A percentile compares a stretch with the other conserved stretches of the same genome.
These are phyloP conservation scores for Iris pallida DNA, from an alignment of 116 monocot species.

Conservation along the genomic window DNA sequence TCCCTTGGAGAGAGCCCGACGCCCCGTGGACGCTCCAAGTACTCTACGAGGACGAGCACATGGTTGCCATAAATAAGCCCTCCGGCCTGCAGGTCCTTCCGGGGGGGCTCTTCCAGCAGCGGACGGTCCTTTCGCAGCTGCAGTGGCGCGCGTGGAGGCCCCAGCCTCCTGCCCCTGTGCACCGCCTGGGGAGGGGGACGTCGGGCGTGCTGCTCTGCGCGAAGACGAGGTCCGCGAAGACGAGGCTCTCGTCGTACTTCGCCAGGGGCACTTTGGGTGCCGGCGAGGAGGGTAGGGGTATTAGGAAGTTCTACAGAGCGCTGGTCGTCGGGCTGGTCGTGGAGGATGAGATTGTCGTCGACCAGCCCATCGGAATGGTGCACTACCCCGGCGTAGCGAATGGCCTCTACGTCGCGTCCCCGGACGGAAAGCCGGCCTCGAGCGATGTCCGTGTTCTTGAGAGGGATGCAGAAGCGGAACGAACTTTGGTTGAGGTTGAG, in stretches of 20 bases:
- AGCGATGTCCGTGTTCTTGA: constrained; percentile 78
- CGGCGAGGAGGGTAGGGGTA: constrained; percentile 31
- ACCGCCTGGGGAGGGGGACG: constrained; percentile 88
- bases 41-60: constrained; percentile 86
- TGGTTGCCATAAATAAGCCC: constrained; percentile 92
- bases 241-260: constrained; percentile 61
- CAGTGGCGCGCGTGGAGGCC: constrained; percentile 47
- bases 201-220: constrained; percentile 86
- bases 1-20: constrained; percentile 77
- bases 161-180: constrained; percentile 57
- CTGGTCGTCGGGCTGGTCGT: constrained; percentile 61
- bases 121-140: constrained; percentile 87
- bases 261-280: constrained; percentile 55
- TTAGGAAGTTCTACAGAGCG: constrained; percentile 64
- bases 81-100: constrained; percentile 98
- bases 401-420: constrained; percentile 81
- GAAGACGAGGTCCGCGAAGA: constrained; percentile 63
- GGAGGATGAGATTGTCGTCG: constrained; percentile 61
- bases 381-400: constrained; percentile 82
- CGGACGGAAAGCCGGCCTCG: constrained; percentile 77
- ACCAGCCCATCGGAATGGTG: constrained; percentile 76
- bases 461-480: constrained; percentile 41
- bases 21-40: constrained; percentile 62
- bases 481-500: constrained; percentile 79
- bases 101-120: constrained; percentile 94